Percentiles rank a stretch among this genome's conserved stretches.
Conservation (phyloP, 129 eudicot genomes). For the Tagetes erecta region DNA sequence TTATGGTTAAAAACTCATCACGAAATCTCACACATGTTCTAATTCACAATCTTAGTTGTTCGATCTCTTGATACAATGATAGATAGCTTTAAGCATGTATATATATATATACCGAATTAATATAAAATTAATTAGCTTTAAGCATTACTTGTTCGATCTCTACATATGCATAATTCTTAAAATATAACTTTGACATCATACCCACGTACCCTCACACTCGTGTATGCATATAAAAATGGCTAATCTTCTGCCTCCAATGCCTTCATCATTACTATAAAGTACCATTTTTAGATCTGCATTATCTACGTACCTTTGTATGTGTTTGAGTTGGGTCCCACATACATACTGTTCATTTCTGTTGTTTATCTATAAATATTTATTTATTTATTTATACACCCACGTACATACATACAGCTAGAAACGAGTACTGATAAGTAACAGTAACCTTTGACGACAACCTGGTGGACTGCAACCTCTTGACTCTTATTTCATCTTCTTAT, state of each 20-base stretch:
- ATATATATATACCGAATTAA: no score
- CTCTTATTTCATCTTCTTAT: conserved; percentile 62
- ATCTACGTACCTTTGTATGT: conserved; percentile 32
- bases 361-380: not conserved
- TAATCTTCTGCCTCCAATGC: conserved; percentile 31
- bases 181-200: no score
- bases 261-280: conserved; percentile 22
- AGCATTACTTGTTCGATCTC: no score
- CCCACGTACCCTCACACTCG: not conserved
- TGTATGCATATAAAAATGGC: conserved; percentile 30
- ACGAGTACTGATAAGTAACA: conserved; percentile 21
- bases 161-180: no score
- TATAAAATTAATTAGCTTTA: no score
- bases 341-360: conserved; percentile 25
- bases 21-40: no score
- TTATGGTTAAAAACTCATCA: no score
- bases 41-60: no score
- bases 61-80: no score
- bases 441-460: conserved; percentile 52
- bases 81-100: no score
- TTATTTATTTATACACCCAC: conserved; percentile 1
- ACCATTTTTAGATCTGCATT: conserved; percentile 29
- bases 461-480: conserved; percentile 55
- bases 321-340: conserved; percentile 29
- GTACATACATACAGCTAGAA: conserved; percentile 6